Conservation (phyloP, 176 grass and related monocot species). For the Tillandsia leiboldiana region DNA sequence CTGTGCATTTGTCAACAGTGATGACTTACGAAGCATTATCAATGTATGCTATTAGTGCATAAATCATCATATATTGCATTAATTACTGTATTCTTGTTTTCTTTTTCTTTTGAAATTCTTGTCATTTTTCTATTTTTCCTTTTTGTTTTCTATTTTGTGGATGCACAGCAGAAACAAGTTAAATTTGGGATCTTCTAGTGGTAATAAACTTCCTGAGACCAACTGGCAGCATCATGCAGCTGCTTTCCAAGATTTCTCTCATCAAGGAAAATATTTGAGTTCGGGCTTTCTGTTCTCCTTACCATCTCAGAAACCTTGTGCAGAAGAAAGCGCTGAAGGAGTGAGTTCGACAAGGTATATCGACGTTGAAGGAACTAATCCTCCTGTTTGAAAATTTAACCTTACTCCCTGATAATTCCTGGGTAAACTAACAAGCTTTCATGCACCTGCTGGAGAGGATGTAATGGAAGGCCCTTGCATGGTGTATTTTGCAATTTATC, state of each 20-base stretch:
- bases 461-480: neutral
- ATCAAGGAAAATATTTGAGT: slow-evolving; percentile 49
- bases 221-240: slow-evolving; percentile 59
- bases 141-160: neutral
- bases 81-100: neutral
- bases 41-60: slow-evolving; percentile 1
- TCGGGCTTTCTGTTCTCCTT: slow-evolving; percentile 77
- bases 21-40: slow-evolving; percentile 7
- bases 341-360: slow-evolving; percentile 56
- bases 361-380: slow-evolving; percentile 1
- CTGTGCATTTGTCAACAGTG: neutral
- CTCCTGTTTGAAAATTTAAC: slow-evolving; percentile 7
- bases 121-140: neutral
- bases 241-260: slow-evolving; percentile 34
- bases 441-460: neutral
- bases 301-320: slow-evolving; percentile 47
- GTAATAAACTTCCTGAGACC: slow-evolving; percentile 33
- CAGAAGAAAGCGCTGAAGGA: slow-evolving; percentile 20
- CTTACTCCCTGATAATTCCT: slow-evolving; percentile 1
- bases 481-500: neutral
- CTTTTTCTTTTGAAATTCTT: neutral
- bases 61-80: neutral
- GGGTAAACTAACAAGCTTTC: neutral
- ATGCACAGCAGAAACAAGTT: neutral
- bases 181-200: slow-evolving; percentile 20